Evolutionary conservation across 2,329 filamentous ascomycete genomes (phyloP).

Genomic region (Colletotrichum sansevieriae): DNA sequence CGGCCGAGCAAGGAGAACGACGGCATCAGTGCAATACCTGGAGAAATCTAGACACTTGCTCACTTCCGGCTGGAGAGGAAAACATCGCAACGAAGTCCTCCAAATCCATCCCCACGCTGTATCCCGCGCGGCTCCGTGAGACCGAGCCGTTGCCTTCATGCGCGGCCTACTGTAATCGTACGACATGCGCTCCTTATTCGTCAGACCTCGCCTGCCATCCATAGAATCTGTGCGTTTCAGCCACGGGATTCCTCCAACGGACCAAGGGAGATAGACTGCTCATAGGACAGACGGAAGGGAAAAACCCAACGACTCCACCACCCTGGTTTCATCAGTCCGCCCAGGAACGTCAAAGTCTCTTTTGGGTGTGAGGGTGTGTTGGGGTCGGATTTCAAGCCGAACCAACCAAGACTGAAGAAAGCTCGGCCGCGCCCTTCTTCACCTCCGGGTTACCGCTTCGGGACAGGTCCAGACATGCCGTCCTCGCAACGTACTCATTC

Average conservation of each 20-base stretch:
- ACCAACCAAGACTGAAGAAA: background rate
- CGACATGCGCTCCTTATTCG: slow-evolving; percentile 1
- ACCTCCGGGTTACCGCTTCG: too few relatives aligned
- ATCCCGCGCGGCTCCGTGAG: background rate
- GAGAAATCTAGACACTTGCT: background rate
- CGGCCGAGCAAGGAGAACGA: too few relatives aligned
- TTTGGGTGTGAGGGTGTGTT: background rate
- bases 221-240: slow-evolving; percentile 34
- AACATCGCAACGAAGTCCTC: background rate
- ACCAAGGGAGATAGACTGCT: background rate
- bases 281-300: background rate
- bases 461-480: too few relatives aligned
- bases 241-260: slow-evolving; percentile 7
- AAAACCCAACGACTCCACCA: slow-evolving; percentile 25
- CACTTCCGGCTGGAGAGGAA: background rate
- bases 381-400: background rate
- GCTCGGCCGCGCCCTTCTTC: too few relatives aligned
- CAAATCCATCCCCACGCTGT: background rate
- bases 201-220: slow-evolving; percentile 1
- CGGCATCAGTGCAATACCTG: too few relatives aligned
- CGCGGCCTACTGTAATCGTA: slow-evolving; percentile 8
- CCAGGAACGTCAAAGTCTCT: slow-evolving; percentile 8
- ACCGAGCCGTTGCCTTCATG: background rate
- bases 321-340: slow-evolving; percentile 26
- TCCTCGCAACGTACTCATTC: too few relatives aligned